Conservation (phyloP, 2,329 filamentous ascomycete species). For the Cladophialophora yegresii region DNA sequence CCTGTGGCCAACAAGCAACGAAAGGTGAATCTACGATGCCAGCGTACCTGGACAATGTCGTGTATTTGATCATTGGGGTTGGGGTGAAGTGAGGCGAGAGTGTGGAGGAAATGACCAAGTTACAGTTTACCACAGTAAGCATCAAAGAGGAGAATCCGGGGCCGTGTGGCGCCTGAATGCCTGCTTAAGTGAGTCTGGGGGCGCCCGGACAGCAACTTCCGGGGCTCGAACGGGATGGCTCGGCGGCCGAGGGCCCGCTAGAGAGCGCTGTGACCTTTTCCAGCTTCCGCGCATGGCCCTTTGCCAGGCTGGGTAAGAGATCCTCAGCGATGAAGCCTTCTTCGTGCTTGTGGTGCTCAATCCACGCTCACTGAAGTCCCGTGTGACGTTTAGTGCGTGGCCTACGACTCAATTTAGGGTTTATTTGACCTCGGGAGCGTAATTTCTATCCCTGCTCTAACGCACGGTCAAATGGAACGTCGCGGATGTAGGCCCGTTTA, state of each 20-base stretch:
- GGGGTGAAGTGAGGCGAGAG: neutral
- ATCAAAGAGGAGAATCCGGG: slow-evolving; percentile 4
- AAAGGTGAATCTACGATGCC: neutral
- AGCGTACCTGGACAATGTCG: neutral
- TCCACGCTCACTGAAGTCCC: neutral
- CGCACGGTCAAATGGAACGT: neutral
- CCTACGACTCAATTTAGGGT: neutral
- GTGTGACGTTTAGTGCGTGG: neutral
- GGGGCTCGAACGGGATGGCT: slow-evolving; percentile 5
- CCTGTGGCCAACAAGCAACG: neutral
- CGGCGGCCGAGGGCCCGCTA: neutral
- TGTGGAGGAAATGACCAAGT: neutral
- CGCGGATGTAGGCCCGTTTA: neutral
- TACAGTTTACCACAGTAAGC: slow-evolving; percentile 6
- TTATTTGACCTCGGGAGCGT: neutral
- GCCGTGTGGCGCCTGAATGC: neutral
- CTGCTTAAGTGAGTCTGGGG: neutral
- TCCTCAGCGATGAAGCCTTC: neutral
- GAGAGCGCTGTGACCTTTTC: neutral
- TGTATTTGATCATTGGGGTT: neutral
- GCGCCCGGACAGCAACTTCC: neutral
- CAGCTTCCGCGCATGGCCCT: neutral
- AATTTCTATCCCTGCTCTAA: neutral
- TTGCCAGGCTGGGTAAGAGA: neutral
- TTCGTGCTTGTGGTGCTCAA: neutral